phyloP scores from a whole-genome alignment of 345 rosid genomes.

The Arabidopsis arenosa region DNA sequence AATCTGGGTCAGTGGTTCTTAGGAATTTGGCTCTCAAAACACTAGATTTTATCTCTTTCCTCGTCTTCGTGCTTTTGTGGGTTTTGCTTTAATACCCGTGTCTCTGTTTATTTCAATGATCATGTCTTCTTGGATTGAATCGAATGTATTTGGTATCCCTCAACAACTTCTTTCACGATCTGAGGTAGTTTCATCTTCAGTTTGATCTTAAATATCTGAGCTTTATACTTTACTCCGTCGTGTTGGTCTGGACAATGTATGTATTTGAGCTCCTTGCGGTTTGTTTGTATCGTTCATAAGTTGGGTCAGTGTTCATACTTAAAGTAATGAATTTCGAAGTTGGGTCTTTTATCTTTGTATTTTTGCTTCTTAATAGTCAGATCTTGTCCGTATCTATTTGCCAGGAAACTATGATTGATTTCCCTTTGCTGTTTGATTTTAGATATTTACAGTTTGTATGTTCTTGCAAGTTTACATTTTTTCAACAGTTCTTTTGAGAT shows the following conservation, averaged over 20 bases:
- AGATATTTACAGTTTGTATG: constrained; percentile 27
- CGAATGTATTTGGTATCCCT: constrained; percentile 16
- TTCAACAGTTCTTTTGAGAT: background rate
- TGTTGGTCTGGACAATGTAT: constrained; percentile 39
- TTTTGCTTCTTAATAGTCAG: constrained; percentile 29
- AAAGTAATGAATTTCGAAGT: background rate
- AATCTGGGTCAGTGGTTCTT: constrained; percentile 31
- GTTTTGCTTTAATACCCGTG: constrained; percentile 35
- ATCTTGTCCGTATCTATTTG: constrained; percentile 26
- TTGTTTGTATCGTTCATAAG: background rate
- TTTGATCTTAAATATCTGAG: constrained; percentile 28
- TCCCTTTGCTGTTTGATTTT: constrained; percentile 14
- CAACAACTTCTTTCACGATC: constrained; percentile 19
- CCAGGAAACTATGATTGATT: constrained; percentile 16
- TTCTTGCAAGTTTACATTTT: constrained; percentile 5
- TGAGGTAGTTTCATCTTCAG: constrained; percentile 5
- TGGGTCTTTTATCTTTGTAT: constrained; percentile 3
- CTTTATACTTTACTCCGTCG: constrained; percentile 21
- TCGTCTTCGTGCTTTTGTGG: constrained; percentile 32
- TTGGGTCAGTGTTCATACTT: constrained; percentile 23
- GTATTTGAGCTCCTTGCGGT: constrained; percentile 25
- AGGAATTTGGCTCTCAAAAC: constrained; percentile 33
- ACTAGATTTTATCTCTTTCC: constrained; percentile 15
- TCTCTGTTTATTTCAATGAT: constrained; percentile 41
- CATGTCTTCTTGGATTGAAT: constrained; percentile 30